Evolutionary conservation across 805 yeast genomes (phyloP), one percentile per base, ranked within the genome.

Genomic region (Tetrapisispora pingtungensis): DNA sequence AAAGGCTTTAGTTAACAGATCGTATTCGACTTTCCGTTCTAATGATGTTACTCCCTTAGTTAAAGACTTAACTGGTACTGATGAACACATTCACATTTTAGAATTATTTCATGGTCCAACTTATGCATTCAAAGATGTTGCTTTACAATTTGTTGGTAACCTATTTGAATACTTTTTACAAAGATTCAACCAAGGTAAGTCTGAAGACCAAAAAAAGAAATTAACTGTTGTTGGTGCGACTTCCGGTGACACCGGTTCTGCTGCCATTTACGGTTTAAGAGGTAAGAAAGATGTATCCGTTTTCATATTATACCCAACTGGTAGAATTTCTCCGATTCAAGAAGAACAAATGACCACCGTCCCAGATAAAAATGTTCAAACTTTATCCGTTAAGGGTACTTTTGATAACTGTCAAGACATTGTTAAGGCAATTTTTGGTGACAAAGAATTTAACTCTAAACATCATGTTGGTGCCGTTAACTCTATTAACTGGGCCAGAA

Each of bases 41-140:
- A 59, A 70, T 7, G 84, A 84, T n/a, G 86, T 93, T 41, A 89
- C 98, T 17, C 99, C 99, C 22, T 65, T 88, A 40, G 76, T 71
- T 30, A 65, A 66, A 34, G 61, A 68, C 34, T 71, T 82, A 42
- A 75, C 84, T 48, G 80, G 80, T 52, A 69, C 70, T 37, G 58
- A 69, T 46, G 70, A 76, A 40, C 74, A 78, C 46, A 68, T 90
- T 48, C 82, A 85, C 61, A 68, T 93, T 45, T 73, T 93, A 58
- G 99, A 93, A 68, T 73, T 93, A 47, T 93, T 93, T 80, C 99
- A 93, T 62, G 99, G 99, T 32, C 99, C 99, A 51, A 93, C 99
- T 4, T 93, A 90, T 61, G 99, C 99, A 14, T 93, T 93, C 74
- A 93, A 93, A 67, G 99, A 93, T 64, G 98, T 93, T 51, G 99